Base-by-base conservation (phyloP, 2,329 filamentous ascomycete genomes). In the Westerdykella ornata region DNA sequence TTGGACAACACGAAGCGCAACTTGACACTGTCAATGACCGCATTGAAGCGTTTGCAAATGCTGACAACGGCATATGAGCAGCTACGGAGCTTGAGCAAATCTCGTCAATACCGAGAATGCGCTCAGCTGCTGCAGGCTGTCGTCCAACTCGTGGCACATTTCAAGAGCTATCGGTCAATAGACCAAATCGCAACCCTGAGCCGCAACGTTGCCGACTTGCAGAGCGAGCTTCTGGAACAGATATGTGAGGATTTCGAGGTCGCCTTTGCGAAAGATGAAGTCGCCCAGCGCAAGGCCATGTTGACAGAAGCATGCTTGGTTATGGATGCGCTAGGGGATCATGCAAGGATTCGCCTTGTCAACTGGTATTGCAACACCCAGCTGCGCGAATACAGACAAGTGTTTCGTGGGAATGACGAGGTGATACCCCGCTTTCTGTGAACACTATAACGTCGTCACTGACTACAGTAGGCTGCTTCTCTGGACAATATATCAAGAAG, bases 181-280 rank as follows among this genome's bases (percentile, higher is more conserved):
- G 90, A 97, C 63, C 92, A 98, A 74, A 97, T 98, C 62, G 92
- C 92, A 19, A 85, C 85, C 1, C 74, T 98, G 48, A 94, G 88
- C 61, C 81, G 88, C 38, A 94, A 94, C 56, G 92, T 98, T 28
- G 84, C 88, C 5, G 92, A 97, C 56, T 75, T 98, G 49, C 92
- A 98, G 69, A 75, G 89, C 45, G 89, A 96, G 65, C 70, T 98
- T 44, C 71, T 96, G 43, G 92, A 98, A 70, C 92, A 98, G 68
- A 84, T 98, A n/a, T 98, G 92, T 64, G 92, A 97, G 68, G 92
- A 98, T 67, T 98, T 98, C 62, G 92, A 98, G 72, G 78, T 96
- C 44, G 85, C 86, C 0, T 98, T 97, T 67, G 84, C 89, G 15
- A 94, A 90, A 66, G 82, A 81, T 16, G 90, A 97, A 66, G 81